A percentile compares a stretch with the other conserved stretches of the same genome.
Evolutionary conservation across 768 basidiomycete species (phyloP).

Genomic region (Psilocybe cubensis): DNA sequence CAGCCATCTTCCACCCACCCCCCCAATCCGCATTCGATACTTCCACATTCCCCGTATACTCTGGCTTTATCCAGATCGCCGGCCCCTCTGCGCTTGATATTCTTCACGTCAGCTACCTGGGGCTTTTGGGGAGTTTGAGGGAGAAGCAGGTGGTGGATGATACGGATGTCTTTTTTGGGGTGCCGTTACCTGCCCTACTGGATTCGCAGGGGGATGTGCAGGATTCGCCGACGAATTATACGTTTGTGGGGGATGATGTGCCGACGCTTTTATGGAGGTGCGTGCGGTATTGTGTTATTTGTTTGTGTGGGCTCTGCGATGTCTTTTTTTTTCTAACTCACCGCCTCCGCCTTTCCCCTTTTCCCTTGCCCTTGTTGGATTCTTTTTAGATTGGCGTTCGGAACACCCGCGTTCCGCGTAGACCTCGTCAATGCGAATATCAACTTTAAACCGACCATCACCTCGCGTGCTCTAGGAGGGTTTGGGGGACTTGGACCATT

Average conservation of each 20-base stretch:
- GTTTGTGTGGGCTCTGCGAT: neutral
- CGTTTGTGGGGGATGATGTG: constrained; percentile 44
- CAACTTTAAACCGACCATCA: constrained; percentile 43
- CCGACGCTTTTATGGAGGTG: constrained; percentile 46
- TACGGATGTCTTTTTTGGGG: constrained; percentile 50
- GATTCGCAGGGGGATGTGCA: constrained; percentile 46
- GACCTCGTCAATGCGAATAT: constrained; percentile 52
- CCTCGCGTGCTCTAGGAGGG: constrained; percentile 32
- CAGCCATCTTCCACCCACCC: constrained; percentile 51
- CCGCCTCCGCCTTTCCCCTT: neutral
- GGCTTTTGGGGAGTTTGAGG: constrained; percentile 44
- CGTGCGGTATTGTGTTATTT: constrained; percentile 1
- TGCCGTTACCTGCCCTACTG: constrained; percentile 44
- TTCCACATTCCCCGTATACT: constrained; percentile 57
- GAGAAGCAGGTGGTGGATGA: constrained; percentile 56
- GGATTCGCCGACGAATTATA: constrained; percentile 44
- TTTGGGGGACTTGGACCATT: constrained; percentile 22
- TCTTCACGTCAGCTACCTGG: constrained; percentile 50
- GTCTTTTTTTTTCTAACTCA: neutral
- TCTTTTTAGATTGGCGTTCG: constrained; percentile 44
- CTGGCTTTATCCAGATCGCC: constrained; percentile 57
- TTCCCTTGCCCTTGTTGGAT: neutral
- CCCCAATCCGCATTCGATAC: constrained; percentile 43
- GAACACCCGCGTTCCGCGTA: constrained; percentile 46
- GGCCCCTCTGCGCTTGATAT: constrained; percentile 34